Percentiles rank a stretch among this genome's conserved stretches.
Conservation (phyloP, 257 asterid genomes). For the Linaria vulgaris region DNA sequence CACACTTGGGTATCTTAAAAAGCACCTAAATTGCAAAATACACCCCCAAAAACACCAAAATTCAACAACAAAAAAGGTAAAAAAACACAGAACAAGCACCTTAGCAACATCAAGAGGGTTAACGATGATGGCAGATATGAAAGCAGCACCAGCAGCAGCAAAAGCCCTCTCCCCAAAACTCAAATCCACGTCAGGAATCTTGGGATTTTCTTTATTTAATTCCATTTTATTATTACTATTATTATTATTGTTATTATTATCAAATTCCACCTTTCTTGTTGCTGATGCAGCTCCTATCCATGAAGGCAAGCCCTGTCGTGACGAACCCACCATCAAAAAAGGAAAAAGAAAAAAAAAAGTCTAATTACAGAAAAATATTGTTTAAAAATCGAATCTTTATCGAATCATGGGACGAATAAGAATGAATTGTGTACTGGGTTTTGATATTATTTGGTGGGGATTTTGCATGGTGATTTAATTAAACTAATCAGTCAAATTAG, state of each 20-base stretch:
- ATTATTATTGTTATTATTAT: constrained; percentile 35
- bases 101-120: constrained; percentile 91
- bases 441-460: too few species aligned
- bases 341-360: too few species aligned
- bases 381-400: neutral
- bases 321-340: constrained; percentile 50
- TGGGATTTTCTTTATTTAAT: constrained; percentile 21
- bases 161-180: constrained; percentile 67
- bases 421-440: too few species aligned
- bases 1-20: constrained; percentile 9
- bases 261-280: constrained; percentile 43
- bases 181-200: constrained; percentile 45
- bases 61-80: neutral
- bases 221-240: too few species aligned
- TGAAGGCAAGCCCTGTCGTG: constrained; percentile 55
- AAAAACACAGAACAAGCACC: constrained; percentile 36
- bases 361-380: too few species aligned
- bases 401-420: too few species aligned
- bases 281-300: constrained; percentile 52
- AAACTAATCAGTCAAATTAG: too few species aligned
- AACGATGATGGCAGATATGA: constrained; percentile 69
- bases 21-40: constrained; percentile 6
- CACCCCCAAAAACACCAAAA: neutral
- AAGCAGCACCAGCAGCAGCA: constrained; percentile 84
- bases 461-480: too few species aligned